Conservation (phyloP, 306 rosid species). For the Cicer judaicum region DNA sequence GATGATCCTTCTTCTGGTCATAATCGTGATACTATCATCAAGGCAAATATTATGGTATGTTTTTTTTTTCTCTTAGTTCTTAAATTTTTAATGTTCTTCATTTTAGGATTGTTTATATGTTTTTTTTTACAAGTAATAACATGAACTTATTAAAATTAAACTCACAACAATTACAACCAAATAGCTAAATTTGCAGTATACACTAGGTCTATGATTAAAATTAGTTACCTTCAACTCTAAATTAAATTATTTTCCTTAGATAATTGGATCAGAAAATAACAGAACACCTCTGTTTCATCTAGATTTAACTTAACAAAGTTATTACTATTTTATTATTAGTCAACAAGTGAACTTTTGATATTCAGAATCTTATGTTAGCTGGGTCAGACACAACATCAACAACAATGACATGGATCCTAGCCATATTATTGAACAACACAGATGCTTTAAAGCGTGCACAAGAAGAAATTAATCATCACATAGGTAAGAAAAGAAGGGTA, state of each 20-base stretch:
- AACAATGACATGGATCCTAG: conserved; percentile 58
- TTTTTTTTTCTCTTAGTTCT: conserved; percentile 1
- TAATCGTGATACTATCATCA: conserved; percentile 55
- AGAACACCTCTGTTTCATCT: no score
- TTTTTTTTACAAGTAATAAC: background rate
- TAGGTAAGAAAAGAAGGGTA: conserved; percentile 56
- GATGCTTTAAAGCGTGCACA: conserved; percentile 53
- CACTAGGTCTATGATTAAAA: no score
- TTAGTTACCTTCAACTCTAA: no score
- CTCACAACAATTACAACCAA: background rate
- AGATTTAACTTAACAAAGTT: no score
- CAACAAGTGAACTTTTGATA: background rate
- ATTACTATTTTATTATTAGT: background rate
- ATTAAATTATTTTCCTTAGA: no score
- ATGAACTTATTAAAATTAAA: background rate
- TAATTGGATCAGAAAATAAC: no score
- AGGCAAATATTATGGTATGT: conserved; percentile 50
- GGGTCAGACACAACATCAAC: conserved; percentile 61
- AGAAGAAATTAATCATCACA: conserved; percentile 55
- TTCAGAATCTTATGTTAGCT: conserved; percentile 60
- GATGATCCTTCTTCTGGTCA: conserved; percentile 49
- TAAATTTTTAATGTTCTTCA: background rate
- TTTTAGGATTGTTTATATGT: background rate
- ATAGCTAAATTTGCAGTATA: no score
- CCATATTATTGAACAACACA: conserved; percentile 51